Percentiles rank a stretch among this genome's conserved stretches.
phyloP scores from a whole-genome alignment of 768 basidiomycete species.

The Boletales sp. region DNA sequence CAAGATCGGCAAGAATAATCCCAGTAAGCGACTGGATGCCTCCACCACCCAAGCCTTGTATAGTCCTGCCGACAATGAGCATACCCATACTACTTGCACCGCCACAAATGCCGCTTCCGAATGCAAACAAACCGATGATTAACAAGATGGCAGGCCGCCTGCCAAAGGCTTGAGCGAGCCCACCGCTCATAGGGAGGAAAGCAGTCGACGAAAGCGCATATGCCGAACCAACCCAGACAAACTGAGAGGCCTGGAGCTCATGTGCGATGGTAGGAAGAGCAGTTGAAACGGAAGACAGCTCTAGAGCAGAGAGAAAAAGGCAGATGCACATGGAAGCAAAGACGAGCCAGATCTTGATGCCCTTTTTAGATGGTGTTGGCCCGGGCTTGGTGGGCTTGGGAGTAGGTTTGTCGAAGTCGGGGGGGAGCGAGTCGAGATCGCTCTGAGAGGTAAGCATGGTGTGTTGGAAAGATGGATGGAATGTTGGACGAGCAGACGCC shows the following conservation, averaged over 20 bases:
- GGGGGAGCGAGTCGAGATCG: no score
- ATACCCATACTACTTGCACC: conserved; percentile 16
- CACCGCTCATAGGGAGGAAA: conserved; percentile 35
- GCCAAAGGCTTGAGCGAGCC: conserved; percentile 30
- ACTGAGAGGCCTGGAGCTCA: conserved; percentile 25
- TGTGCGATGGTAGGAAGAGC: conserved; percentile 34
- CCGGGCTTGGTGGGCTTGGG: no score
- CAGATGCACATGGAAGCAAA: no score
- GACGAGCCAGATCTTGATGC: conserved; percentile 25
- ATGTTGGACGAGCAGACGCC: no score
- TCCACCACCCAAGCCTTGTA: conserved; percentile 37
- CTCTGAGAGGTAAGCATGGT: no score
- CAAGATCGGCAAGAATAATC: conserved; percentile 41
- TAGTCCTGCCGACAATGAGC: conserved; percentile 23
- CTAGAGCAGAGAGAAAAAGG: conserved; percentile 28
- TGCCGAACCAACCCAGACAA: conserved; percentile 36
- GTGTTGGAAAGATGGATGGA: no score
- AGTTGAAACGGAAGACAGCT: conserved; percentile 24
- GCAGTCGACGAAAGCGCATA: conserved; percentile 37
- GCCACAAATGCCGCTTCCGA: conserved; percentile 38
- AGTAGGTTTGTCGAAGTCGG: no score
- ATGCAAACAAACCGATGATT: conserved; percentile 24
- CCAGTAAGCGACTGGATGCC: no score
- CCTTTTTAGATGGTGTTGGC: no score
- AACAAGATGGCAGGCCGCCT: conserved; percentile 25